Evolutionary conservation across 208 protist genomes (phyloP), one percentile per base, ranked within the genome.

Genomic region (Trypanosoma grayi): DNA sequence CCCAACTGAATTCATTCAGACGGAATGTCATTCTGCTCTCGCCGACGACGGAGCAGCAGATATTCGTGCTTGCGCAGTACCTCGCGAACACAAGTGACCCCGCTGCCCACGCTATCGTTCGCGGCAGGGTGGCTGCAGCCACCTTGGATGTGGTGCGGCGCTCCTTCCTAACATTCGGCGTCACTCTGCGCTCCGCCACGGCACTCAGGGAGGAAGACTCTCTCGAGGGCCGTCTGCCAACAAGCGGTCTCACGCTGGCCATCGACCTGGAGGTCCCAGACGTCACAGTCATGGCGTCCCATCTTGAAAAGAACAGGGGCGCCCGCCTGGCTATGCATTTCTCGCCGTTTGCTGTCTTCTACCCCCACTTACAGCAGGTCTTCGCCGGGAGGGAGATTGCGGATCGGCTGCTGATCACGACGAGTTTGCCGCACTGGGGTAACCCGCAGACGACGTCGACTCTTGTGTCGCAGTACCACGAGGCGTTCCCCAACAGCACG

Each of bases 21-120:
- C 36, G 37, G 13, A 66, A 71, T 46, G 43, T 73, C 13, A 60
- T 81, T 43, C 30, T 45, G 6, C 43, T 83, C 18, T 60, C 60
- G 54, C 77, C 75, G 4, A 88, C 77, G 22, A 13, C 78, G 18
- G 71, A 84, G 50, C 81, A 85, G 78, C 47, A 83, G 52, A 41
- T 85, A 24, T 85, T 68, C 57, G 50, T 82, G 0, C n/a, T 79
- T 69, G 62, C 59, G 22, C 39, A 67, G 64, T 72, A 60, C 53
- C 53, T 47, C 58, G 51, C 36, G 10, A 45, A 48, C 22, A 36
- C 53, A 33, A 24, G 8, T 25, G 50, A 66, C 5, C 30, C 50
- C 4, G 14, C 34, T 28, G 31, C 39, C 7, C 34, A 52, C 34
- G 61, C 28, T 44, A n/a, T 67, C n/a, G 31, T 67, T 13, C 45